Evolutionary conservation across 345 rosid genomes (phyloP).

Genomic region (Theobroma cacao): DNA sequence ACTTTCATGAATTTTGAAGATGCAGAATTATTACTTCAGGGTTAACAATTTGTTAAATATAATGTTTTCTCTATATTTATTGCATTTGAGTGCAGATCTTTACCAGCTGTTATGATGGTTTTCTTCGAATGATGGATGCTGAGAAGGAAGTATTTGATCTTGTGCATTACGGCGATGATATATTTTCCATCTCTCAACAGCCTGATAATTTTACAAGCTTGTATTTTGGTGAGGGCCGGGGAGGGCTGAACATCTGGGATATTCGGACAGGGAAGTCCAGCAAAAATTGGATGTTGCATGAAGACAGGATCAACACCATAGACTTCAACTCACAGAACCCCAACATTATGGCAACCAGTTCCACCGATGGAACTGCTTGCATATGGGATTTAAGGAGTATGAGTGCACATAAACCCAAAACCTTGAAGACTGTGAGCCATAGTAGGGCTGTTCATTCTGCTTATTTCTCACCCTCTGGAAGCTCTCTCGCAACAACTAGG

Average conservation of each 20-base stretch:
- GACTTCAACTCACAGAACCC: conserved; percentile 65
- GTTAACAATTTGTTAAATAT: not conserved
- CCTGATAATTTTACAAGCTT: conserved; percentile 49
- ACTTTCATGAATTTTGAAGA: not conserved
- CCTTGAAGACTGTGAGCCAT: conserved; percentile 44
- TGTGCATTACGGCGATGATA: conserved; percentile 46
- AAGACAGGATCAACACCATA: conserved; percentile 65
- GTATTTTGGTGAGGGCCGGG: conserved; percentile 60
- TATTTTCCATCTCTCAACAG: conserved; percentile 58
- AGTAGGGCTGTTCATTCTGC: conserved; percentile 69
- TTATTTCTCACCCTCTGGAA: conserved; percentile 87
- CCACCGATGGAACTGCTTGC: conserved; percentile 71
- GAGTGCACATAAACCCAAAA: conserved; percentile 31
- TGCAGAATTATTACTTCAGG: not conserved
- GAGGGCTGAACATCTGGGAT: conserved; percentile 60
- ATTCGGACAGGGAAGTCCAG: conserved; percentile 49
- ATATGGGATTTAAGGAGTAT: conserved; percentile 84
- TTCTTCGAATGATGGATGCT: conserved; percentile 69
- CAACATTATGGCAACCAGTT: conserved; percentile 72
- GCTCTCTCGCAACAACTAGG: conserved; percentile 77
- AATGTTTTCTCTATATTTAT: not conserved
- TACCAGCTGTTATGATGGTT: conserved; percentile 73
- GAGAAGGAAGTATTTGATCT: conserved; percentile 72
- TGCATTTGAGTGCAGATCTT: conserved; percentile 42
- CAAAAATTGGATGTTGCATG: conserved; percentile 57